Evolutionary conservation across 345 rosid genomes (phyloP), one percentile per base, ranked within the genome.

Genomic region (Brassica carinata): DNA sequence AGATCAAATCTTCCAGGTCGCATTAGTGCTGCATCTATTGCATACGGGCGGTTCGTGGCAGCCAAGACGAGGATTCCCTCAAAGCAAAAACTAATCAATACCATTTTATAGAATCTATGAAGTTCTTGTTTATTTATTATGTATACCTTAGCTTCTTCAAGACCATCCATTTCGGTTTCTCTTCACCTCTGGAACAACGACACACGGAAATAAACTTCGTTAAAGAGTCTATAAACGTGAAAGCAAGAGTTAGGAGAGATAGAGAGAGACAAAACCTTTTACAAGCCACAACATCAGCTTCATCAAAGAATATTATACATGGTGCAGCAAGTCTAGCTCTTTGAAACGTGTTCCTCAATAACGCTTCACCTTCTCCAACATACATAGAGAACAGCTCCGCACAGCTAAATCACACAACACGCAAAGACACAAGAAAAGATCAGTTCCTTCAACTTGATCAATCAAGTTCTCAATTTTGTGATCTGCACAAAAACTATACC

Each of bases 341-440:
- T 26, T 85, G 90, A 85, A 95, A 95, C 65, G 93, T 95, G 81
- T 86, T 88, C 7, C 97, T 89, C 81, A 93, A 75, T 74, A 93
- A 85, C 63, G 98, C 96, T 89, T 95, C 99, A 72, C 99, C 96
- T 87, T 95, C 99, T 77, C 98, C 99, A 77, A 95, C 99, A 83
- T 95, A 95, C 98, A 91, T 93, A 1, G 99, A 95, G 76, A 88
- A 93, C 51, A 95, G 84, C 82, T 95, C 98, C 73, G 98, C 96
- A 79, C 99, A 36, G 40, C 40, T 36, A 7, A 34, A 36, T 36
- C 40, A 36, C 43, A 36, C 43, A 1, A 36, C 43, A 36, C 43
- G 2, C 43, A 36, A 36, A 6, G 43, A 36, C 43, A 36, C 1
- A 36, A 36, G 9, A 36, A 36, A 36, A 6, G 2, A 36, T 36